These are phyloP conservation scores for Pseudocercospora macadamiae DNA, from an alignment of 2,329 filamentous ascomycete species.

Conservation along the genomic window DNA sequence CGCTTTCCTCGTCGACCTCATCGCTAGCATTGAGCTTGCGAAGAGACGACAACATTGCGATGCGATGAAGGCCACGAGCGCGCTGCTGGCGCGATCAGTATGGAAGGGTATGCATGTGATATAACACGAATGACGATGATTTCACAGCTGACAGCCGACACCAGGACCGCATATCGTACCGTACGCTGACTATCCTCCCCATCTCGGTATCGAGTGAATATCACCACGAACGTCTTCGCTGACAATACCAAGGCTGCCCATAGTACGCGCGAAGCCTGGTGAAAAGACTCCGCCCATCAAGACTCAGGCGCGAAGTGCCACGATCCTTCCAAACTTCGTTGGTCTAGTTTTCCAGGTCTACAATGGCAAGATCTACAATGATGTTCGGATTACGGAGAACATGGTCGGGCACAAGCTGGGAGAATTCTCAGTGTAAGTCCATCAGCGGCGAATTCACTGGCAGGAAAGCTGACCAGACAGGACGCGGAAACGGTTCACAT, in stretches of 20 bases:
- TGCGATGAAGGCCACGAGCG: conserved; percentile 35
- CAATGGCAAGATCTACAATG: conserved; percentile 85
- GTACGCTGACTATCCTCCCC: conserved; percentile 51
- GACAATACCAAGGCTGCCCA: conserved; percentile 57
- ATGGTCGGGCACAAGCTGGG: conserved; percentile 97
- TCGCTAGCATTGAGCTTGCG: conserved; percentile 2
- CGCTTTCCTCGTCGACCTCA: conserved; percentile 22
- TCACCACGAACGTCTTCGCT: conserved; percentile 2
- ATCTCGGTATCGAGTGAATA: not conserved
- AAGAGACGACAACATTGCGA: conserved; percentile 13
- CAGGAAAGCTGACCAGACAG: conserved; percentile 43
- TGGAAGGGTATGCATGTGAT: conserved; percentile 73
- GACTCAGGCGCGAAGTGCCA: conserved; percentile 84
- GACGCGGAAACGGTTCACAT: conserved; percentile 68
- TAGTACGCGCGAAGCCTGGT: conserved; percentile 62
- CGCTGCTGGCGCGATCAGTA: conserved; percentile 67
- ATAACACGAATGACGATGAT: not conserved
- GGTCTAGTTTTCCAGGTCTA: conserved; percentile 87
- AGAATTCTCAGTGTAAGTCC: conserved; percentile 82
- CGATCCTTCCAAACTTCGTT: conserved; percentile 90
- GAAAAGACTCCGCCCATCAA: conserved; percentile 72
- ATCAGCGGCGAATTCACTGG: not conserved
- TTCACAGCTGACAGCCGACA: conserved; percentile 17
- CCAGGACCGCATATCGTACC: conserved; percentile 71
- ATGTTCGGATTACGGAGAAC: conserved; percentile 84